Conservation (phyloP, 768 basidiomycete species). For the Termitomyces sp. region DNA sequence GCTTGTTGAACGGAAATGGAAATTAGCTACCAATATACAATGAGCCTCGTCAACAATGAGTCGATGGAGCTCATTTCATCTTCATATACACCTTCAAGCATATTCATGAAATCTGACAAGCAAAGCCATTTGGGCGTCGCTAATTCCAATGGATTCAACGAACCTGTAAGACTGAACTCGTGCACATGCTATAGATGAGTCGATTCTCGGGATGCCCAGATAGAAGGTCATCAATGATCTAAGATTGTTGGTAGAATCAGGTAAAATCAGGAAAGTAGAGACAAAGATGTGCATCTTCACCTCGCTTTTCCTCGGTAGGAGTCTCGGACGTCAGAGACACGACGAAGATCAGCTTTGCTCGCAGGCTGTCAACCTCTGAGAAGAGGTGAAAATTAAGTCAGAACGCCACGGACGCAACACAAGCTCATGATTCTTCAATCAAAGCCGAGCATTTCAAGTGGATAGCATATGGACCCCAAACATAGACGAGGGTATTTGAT, state of each 20-base stretch:
- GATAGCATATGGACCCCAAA: slow-evolving; percentile 62
- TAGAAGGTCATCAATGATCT: slow-evolving; percentile 64
- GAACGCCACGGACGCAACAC: background rate
- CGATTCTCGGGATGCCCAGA: slow-evolving; percentile 58
- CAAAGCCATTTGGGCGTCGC: slow-evolving; percentile 78
- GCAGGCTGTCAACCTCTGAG: slow-evolving; percentile 62
- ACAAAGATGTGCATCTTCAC: slow-evolving; percentile 31
- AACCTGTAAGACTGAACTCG: background rate
- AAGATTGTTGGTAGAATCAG: background rate
- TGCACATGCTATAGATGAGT: slow-evolving; percentile 67
- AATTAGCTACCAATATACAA: slow-evolving; percentile 65
- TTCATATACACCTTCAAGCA: slow-evolving; percentile 49
- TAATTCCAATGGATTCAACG: slow-evolving; percentile 23
- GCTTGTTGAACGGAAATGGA: background rate
- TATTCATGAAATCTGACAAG: slow-evolving; percentile 47
- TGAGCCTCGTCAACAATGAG: slow-evolving; percentile 87
- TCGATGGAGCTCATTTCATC: slow-evolving; percentile 57
- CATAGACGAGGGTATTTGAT: slow-evolving; percentile 73
- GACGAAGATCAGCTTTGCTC: slow-evolving; percentile 50
- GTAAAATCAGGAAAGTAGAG: background rate
- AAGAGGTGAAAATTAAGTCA: background rate
- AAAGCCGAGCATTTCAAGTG: slow-evolving; percentile 45
- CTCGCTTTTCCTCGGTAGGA: slow-evolving; percentile 47
- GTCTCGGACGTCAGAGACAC: slow-evolving; percentile 71
- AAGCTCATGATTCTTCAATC: slow-evolving; percentile 75